These are phyloP conservation scores for Oropetium thomaeum DNA, from an alignment of 176 grass and related monocot species.

Conservation along the genomic window DNA sequence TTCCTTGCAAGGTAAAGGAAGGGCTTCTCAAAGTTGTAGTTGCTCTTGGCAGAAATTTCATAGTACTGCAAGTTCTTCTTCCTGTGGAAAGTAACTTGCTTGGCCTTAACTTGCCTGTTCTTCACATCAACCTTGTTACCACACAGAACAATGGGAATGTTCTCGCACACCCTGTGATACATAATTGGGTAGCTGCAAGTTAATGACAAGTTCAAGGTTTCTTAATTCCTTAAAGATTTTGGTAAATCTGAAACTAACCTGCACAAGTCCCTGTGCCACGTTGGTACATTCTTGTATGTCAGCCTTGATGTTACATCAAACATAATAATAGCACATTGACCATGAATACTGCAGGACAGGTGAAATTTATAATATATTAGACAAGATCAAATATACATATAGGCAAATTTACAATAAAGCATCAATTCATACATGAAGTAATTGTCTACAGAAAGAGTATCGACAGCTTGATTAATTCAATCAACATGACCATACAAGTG, in stretches of 20 bases:
- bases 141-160: constrained; percentile 69
- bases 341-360: constrained; percentile 50
- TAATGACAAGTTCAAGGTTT: not conserved
- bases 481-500: not conserved
- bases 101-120: constrained; percentile 72
- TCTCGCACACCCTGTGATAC: constrained; percentile 58
- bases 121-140: constrained; percentile 83
- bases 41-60: constrained; percentile 81
- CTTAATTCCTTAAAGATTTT: too few species aligned
- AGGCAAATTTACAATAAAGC: not conserved
- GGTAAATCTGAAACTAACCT: constrained; percentile 25
- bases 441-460: not conserved
- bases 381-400: not conserved
- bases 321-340: constrained; percentile 75
- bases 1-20: constrained; percentile 71
- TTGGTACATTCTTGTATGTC: constrained; percentile 76
- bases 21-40: constrained; percentile 83
- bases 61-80: constrained; percentile 86
- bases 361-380: not conserved
- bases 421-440: not conserved
- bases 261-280: constrained; percentile 75
- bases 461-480: not conserved
- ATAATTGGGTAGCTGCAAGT: not conserved
- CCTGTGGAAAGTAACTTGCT: constrained; percentile 72
- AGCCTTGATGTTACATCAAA: constrained; percentile 72